Evolutionary conservation across 495 filamentous ascomycete species (phyloP).

Genomic region (Aspergillus sclerotioniger): DNA sequence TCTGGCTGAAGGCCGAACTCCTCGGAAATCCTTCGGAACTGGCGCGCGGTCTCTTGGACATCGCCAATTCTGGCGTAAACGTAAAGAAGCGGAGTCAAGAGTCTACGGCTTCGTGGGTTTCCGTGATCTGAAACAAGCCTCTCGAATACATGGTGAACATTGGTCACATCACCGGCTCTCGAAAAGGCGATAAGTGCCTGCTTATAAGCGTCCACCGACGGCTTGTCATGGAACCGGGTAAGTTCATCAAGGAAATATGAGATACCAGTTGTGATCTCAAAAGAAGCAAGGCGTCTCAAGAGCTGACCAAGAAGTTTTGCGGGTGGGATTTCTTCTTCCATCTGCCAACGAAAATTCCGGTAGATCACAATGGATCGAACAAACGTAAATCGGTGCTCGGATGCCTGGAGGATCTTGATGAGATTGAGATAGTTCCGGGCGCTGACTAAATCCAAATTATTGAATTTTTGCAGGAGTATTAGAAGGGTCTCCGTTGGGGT

Average conservation of each 20-base stretch:
- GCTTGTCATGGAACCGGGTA: slow-evolving; percentile 29
- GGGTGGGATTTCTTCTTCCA: slow-evolving; percentile 21
- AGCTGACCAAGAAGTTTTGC: slow-evolving; percentile 23
- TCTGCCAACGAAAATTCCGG: slow-evolving; percentile 37
- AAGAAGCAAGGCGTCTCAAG: slow-evolving; percentile 20
- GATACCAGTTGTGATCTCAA: slow-evolving; percentile 31
- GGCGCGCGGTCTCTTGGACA: slow-evolving; percentile 48
- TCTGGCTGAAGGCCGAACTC: slow-evolving; percentile 56
- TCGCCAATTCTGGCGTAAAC: slow-evolving; percentile 66
- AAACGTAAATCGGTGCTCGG: slow-evolving; percentile 23
- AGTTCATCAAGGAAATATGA: slow-evolving; percentile 57
- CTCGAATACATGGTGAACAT: slow-evolving; percentile 32
- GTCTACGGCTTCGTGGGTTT: slow-evolving; percentile 30
- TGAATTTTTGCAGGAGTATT: slow-evolving; percentile 26
- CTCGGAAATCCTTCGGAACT: slow-evolving; percentile 57
- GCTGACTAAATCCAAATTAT: slow-evolving; percentile 22
- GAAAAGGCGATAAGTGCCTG: slow-evolving; percentile 31
- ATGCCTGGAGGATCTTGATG: slow-evolving; percentile 28
- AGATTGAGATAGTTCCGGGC: slow-evolving; percentile 26
- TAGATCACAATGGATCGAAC: slow-evolving; percentile 37
- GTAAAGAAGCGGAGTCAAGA: slow-evolving; percentile 54
- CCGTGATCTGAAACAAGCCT: slow-evolving; percentile 35
- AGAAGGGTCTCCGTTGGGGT: slow-evolving; percentile 29
- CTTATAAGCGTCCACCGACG: slow-evolving; percentile 30
- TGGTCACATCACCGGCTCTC: slow-evolving; percentile 29